A percentile compares a stretch with the other conserved stretches of the same genome.
These are phyloP conservation scores for Senecio squalidus DNA, from an alignment of 140 eudicot species.

Conservation along the genomic window DNA sequence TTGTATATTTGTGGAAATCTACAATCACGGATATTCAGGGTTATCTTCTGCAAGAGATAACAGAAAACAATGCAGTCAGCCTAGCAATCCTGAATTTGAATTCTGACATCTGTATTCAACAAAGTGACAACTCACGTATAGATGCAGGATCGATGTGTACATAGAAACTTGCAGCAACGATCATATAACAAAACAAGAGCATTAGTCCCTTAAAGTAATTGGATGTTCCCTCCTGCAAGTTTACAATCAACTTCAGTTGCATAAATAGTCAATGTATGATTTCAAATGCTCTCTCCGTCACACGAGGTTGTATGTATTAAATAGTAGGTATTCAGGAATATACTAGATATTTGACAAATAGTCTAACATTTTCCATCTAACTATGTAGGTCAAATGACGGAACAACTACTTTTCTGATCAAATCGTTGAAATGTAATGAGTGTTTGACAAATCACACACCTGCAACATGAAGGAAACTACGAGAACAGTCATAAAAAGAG, in stretches of 20 bases:
- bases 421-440: constrained; percentile 8
- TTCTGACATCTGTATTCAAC: neutral
- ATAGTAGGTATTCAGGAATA: neutral
- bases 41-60: constrained; percentile 26
- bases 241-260: neutral
- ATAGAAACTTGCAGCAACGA: constrained; percentile 81
- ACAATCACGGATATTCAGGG: constrained; percentile 19
- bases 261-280: neutral
- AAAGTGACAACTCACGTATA: constrained; percentile 34
- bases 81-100: neutral
- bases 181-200: constrained; percentile 72
- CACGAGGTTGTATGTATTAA: neutral
- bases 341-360: neutral
- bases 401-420: neutral
- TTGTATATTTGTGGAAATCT: neutral
- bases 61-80: neutral
- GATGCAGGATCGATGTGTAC: constrained; percentile 57
- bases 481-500: constrained; percentile 64
- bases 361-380: neutral
- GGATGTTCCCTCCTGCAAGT: constrained; percentile 74
- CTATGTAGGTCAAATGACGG: constrained; percentile 4
- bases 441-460: constrained; percentile 35
- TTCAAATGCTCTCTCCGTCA: neutral
- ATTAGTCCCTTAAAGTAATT: constrained; percentile 84
- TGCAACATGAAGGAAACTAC: constrained; percentile 78